Evolutionary conservation across 2,329 filamentous ascomycete genomes (phyloP).

Genomic region (Phyllosticta citriasiana): DNA sequence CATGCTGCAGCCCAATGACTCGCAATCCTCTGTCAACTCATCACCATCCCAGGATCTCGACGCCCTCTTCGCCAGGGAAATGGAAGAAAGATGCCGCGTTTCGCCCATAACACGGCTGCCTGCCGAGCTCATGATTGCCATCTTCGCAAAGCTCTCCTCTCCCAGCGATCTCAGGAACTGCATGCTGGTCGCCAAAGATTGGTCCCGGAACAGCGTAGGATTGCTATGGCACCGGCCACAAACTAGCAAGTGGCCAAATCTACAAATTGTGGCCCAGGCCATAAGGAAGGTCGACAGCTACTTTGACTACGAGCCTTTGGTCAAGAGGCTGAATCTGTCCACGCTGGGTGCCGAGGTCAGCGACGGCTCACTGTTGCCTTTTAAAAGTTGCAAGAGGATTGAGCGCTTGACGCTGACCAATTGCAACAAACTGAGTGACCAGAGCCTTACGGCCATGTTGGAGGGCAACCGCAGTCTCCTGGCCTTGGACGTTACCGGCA

Average conservation of each 20-base stretch:
- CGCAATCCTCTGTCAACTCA: slow-evolving; percentile 79
- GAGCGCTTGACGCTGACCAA: slow-evolving; percentile 89
- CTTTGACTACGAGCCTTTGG: slow-evolving; percentile 81
- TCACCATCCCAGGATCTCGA: slow-evolving; percentile 68
- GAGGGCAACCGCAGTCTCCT: slow-evolving; percentile 70
- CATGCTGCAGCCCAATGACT: slow-evolving; percentile 73
- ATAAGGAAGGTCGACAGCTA: slow-evolving; percentile 63
- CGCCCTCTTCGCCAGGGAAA: slow-evolving; percentile 47
- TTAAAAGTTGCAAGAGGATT: slow-evolving; percentile 77
- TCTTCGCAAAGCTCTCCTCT: slow-evolving; percentile 74
- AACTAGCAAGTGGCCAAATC: slow-evolving; percentile 76
- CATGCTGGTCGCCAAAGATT: slow-evolving; percentile 89
- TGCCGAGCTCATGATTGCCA: slow-evolving; percentile 86
- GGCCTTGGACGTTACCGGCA: slow-evolving; percentile 79
- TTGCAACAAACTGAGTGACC: slow-evolving; percentile 75
- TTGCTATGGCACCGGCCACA: slow-evolving; percentile 90
- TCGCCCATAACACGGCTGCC: slow-evolving; percentile 80
- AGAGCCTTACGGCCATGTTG: slow-evolving; percentile 69
- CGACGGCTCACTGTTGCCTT: slow-evolving; percentile 77
- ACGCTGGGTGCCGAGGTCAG: slow-evolving; percentile 66
- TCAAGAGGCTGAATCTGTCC: slow-evolving; percentile 86
- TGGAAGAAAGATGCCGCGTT: slow-evolving; percentile 55
- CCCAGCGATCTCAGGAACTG: slow-evolving; percentile 72
- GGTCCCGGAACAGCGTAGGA: slow-evolving; percentile 87
- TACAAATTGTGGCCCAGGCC: slow-evolving; percentile 70